These are phyloP conservation scores for Tolypocladium ophioglossoides DNA, from an alignment of 2,329 filamentous ascomycete genomes.

Conservation along the genomic window DNA sequence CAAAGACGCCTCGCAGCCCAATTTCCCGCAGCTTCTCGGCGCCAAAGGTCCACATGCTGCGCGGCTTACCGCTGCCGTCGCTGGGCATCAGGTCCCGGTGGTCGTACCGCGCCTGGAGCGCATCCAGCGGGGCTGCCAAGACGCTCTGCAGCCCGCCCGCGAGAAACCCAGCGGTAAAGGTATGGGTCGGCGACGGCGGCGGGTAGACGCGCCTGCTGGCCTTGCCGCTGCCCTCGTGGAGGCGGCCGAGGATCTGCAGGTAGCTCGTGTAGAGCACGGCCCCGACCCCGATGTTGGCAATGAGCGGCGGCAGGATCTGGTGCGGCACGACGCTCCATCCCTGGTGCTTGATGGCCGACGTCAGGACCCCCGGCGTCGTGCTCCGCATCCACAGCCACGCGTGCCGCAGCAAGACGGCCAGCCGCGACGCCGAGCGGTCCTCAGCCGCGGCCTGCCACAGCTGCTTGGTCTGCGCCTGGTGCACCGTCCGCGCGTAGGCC, in stretches of 20 bases:
- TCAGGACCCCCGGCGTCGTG: constrained; percentile 60
- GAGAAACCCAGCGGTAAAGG: constrained; percentile 59
- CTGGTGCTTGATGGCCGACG: constrained; percentile 55
- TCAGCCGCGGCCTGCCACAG: constrained; percentile 24
- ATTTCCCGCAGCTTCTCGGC: constrained; percentile 56
- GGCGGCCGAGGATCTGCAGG: constrained; percentile 53
- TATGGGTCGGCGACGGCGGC: constrained; percentile 50
- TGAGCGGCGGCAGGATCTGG: constrained; percentile 64
- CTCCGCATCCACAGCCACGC: constrained; percentile 43
- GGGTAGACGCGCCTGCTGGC: constrained; percentile 56
- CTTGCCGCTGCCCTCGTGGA: constrained; percentile 53
- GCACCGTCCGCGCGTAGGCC: constrained; percentile 44
- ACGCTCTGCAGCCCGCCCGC: constrained; percentile 62
- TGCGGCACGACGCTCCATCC: constrained; percentile 67
- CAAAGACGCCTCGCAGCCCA: constrained; percentile 60
- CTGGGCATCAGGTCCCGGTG: constrained; percentile 35
- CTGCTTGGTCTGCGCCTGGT: constrained; percentile 32
- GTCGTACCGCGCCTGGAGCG: constrained; percentile 64
- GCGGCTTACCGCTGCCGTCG: constrained; percentile 30
- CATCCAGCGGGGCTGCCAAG: constrained; percentile 64
- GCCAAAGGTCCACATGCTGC: constrained; percentile 65
- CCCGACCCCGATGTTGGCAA: constrained; percentile 65
- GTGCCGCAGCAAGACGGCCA: constrained; percentile 24
- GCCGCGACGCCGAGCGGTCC: constrained; percentile 21
- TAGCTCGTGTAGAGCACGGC: constrained; percentile 69